Evolutionary conservation across 208 protist genomes (phyloP), one percentile per base, ranked within the genome.

Genomic region (Tetramitus jugosus): DNA sequence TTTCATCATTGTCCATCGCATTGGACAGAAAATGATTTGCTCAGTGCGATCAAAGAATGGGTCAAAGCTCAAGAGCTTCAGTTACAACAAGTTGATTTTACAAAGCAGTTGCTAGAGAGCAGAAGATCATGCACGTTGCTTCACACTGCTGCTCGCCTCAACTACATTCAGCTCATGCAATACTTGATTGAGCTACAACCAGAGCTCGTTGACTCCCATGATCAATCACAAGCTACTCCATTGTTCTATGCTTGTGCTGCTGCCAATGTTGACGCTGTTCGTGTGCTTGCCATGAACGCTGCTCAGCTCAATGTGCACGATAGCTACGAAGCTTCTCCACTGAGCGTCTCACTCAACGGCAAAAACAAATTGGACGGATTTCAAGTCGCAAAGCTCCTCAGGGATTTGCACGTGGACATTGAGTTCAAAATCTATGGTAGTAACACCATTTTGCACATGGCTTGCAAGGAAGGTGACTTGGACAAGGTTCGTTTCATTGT

Each of bases 61-160:
- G n/a, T n/a, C n/a, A n/a, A n/a, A n/a, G n/a, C n/a, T n/a, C n/a
- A n/a, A n/a, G n/a, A n/a, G n/a, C n/a, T n/a, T n/a, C n/a, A n/a
- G n/a, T n/a, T n/a, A n/a, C n/a, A n/a, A n/a, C n/a, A n/a, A 40
- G 8, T 65, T 2, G 31, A 65, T 40, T 65, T 40, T 39, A 65
- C 6, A 6, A 65, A 65, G 40, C 33, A 65, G 14, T 40, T 40
- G 3, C 23, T 65, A 20, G 60, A 65, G 40, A 65, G 40, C n/a
- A n/a, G n/a, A n/a, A n/a, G n/a, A n/a, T n/a, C n/a, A n/a, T 45
- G 65, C 7, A 31, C 65, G 10, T 29, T 71, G 26, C 17, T 71
- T n/a, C 65, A 71, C 49, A 71, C 65, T 29, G 65, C 65, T 33
- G 37, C 65, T n/a, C n/a, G n/a, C n/a, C n/a, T n/a, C n/a, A n/a